These are phyloP conservation scores for Ottelia alismoides DNA, from an alignment of 106 monocot genomes.

Conservation along the genomic window DNA sequence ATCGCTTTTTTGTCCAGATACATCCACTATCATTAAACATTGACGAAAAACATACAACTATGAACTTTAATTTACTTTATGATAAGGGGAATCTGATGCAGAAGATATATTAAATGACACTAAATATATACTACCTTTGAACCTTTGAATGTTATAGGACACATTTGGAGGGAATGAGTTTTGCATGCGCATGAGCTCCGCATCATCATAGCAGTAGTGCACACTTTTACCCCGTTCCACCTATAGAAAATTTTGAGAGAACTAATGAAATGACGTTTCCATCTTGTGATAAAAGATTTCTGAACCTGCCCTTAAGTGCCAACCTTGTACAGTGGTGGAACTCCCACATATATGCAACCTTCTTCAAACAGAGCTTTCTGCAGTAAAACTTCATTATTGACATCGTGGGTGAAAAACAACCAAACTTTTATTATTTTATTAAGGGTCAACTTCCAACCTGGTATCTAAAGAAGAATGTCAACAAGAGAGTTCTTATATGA, in stretches of 20 bases:
- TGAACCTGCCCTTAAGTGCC: neutral
- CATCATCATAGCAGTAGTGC: constrained; percentile 92
- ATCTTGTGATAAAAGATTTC: neutral
- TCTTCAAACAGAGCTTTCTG: constrained; percentile 96
- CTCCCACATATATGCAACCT: constrained; percentile 96
- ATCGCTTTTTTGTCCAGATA: no score
- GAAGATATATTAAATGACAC: no score
- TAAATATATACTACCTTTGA: no score
- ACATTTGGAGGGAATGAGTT: constrained; percentile 85
- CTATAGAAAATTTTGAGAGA: constrained; percentile 25
- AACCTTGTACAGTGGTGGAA: constrained; percentile 96
- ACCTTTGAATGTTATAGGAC: constrained; percentile 81
- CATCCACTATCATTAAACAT: no score
- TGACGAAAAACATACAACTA: no score
- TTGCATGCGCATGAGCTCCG: constrained; percentile 48
- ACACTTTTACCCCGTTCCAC: constrained; percentile 84
- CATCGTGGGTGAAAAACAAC: neutral
- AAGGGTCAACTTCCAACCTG: constrained; percentile 36
- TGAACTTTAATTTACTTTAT: no score
- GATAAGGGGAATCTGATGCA: no score
- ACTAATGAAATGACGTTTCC: neutral
- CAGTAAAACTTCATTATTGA: constrained; percentile 4
- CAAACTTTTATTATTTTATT: neutral
- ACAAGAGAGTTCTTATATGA: constrained; percentile 89
- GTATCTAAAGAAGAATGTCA: constrained; percentile 99